phyloP scores from a whole-genome alignment of 371 early-diverging fungal species.

The Mucor mucedo region DNA sequence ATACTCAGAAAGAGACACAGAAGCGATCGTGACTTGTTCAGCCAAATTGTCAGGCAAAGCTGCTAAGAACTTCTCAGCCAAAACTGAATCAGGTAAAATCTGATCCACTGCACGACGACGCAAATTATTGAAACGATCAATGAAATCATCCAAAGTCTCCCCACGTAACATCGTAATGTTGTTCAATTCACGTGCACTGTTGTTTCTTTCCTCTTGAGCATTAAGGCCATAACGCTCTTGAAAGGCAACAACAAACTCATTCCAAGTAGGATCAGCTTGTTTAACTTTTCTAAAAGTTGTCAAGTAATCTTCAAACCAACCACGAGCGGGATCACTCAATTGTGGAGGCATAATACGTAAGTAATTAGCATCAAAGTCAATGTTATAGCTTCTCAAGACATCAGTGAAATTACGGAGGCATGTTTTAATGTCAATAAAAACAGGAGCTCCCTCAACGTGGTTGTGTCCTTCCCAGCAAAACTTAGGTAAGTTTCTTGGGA shows the following conservation, averaged over 20 bases:
- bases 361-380: constrained; percentile 3
- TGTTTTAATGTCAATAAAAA: constrained; percentile 3
- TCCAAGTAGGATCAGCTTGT: neutral
- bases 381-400: constrained; percentile 1
- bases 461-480: too few species aligned
- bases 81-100: neutral
- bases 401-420: constrained; percentile 10
- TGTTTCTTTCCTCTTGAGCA: neutral
- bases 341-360: constrained; percentile 9
- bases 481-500: too few species aligned
- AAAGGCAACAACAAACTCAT: neutral
- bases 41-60: neutral
- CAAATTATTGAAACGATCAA: constrained; percentile 17
- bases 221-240: constrained; percentile 4
- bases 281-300: neutral
- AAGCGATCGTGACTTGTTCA: neutral
- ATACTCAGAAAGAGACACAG: neutral
- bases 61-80: neutral
- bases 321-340: neutral
- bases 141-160: constrained; percentile 3
- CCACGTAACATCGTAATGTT: neutral
- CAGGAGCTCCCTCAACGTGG: neutral
- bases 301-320: constrained; percentile 8
- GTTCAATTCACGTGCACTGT: neutral
- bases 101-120: constrained; percentile 9